Percentiles rank a stretch among this genome's conserved stretches.
phyloP scores from a whole-genome alignment of 2,329 filamentous ascomycete genomes.

The Calonectria naviculata region DNA sequence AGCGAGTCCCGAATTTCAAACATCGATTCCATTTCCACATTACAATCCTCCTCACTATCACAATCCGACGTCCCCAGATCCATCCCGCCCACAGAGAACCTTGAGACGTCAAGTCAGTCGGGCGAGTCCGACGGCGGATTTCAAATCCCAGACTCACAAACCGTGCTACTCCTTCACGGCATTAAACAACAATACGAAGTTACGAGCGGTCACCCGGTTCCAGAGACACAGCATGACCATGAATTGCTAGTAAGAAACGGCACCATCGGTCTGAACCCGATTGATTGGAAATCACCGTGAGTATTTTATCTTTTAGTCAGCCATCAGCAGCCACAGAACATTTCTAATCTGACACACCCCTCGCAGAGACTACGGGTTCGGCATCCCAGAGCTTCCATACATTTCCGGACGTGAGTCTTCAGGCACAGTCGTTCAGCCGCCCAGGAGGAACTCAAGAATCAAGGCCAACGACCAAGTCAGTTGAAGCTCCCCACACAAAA shows the following conservation, averaged over 20 bases:
- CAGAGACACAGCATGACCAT: constrained; percentile 44
- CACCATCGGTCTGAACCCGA: constrained; percentile 79
- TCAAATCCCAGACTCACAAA: constrained; percentile 48
- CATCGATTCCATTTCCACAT: neutral
- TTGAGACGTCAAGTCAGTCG: constrained; percentile 17
- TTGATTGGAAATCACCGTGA: constrained; percentile 81
- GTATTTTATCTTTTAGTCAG: constrained; percentile 40
- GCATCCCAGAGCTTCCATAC: constrained; percentile 74
- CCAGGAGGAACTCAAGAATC: constrained; percentile 56
- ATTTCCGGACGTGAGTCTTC: constrained; percentile 78
- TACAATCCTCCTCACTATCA: constrained; percentile 20
- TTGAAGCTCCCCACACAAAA: neutral
- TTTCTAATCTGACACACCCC: neutral
- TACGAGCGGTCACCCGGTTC: constrained; percentile 56
- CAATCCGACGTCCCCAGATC: constrained; percentile 13
- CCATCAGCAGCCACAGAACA: neutral
- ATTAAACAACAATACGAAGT: constrained; percentile 61
- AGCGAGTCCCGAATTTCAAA: constrained; percentile 13
- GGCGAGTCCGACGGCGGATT: neutral
- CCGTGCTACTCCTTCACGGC: constrained; percentile 61
- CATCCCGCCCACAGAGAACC: neutral
- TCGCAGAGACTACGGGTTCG: constrained; percentile 75
- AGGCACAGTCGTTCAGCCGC: constrained; percentile 67
- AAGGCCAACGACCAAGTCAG: constrained; percentile 64
- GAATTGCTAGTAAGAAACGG: constrained; percentile 73